Percentiles rank a stretch among this genome's conserved stretches.
Conservation (phyloP, 208 protist species). For the Trypanosoma congolense region DNA sequence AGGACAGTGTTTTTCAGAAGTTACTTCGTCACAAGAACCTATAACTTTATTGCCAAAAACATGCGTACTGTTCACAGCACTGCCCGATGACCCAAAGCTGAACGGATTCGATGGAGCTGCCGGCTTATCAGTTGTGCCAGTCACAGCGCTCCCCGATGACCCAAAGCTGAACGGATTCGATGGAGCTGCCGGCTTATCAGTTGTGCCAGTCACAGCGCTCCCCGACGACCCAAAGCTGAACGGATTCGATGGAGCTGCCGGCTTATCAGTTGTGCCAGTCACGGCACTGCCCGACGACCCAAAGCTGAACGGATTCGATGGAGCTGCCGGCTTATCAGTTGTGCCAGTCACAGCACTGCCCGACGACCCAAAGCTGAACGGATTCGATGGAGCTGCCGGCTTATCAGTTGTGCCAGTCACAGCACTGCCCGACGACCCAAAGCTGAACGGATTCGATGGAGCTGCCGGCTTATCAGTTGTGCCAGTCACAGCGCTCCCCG, state of each 20-base stretch:
- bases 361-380: neutral
- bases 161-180: constrained; percentile 18
- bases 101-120: constrained; percentile 33
- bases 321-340: neutral
- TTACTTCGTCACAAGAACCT: too few relatives aligned
- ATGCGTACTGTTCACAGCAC: constrained; percentile 4
- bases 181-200: constrained; percentile 17
- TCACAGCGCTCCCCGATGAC: neutral
- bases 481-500: neutral
- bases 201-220: constrained; percentile 7
- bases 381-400: neutral
- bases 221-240: constrained; percentile 17
- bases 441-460: neutral
- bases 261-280: neutral
- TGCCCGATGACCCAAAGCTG: constrained; percentile 22
- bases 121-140: constrained; percentile 12
- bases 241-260: constrained; percentile 2
- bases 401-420: neutral
- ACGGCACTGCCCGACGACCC: neutral
- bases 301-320: neutral
- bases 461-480: neutral
- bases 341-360: neutral
- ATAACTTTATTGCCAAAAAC: too few relatives aligned
- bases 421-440: neutral
- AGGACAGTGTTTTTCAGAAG: too few relatives aligned